A percentile compares a stretch with the other conserved stretches of the same genome.
These are phyloP conservation scores for Eutrema japonicum DNA, from an alignment of 345 rosid species.

Conservation along the genomic window DNA sequence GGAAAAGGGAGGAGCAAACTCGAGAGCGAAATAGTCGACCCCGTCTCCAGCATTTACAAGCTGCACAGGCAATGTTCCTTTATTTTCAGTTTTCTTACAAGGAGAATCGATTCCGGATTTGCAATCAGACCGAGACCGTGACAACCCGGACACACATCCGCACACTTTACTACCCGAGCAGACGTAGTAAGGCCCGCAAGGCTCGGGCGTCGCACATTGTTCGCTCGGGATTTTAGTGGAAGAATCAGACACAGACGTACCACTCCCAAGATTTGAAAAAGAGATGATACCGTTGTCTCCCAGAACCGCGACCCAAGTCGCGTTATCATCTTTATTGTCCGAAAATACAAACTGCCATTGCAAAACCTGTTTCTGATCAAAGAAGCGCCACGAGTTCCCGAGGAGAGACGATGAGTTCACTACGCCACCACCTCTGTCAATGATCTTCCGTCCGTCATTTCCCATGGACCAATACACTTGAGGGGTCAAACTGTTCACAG, in stretches of 20 bases:
- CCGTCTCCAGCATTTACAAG: slow-evolving; percentile 62
- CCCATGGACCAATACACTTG: slow-evolving; percentile 87
- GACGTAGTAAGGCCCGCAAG: slow-evolving; percentile 61
- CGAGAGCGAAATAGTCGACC: slow-evolving; percentile 70
- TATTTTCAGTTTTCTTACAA: slow-evolving; percentile 46
- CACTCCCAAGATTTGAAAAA: slow-evolving; percentile 55
- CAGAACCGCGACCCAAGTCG: slow-evolving; percentile 77
- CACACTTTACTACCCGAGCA: slow-evolving; percentile 64
- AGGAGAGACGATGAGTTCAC: slow-evolving; percentile 54
- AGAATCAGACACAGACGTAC: slow-evolving; percentile 42
- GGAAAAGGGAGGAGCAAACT: slow-evolving; percentile 57
- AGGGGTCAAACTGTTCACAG: slow-evolving; percentile 59
- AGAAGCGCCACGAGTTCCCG: slow-evolving; percentile 82
- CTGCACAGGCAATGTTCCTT: slow-evolving; percentile 42
- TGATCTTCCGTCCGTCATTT: slow-evolving; percentile 49
- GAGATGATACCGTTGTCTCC: slow-evolving; percentile 67
- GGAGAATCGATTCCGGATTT: slow-evolving; percentile 58
- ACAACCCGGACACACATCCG: slow-evolving; percentile 63
- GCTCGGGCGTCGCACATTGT: slow-evolving; percentile 68
- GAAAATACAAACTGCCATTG: slow-evolving; percentile 62
- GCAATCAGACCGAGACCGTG: slow-evolving; percentile 47
- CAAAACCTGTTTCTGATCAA: slow-evolving; percentile 54
- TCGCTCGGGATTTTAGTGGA: slow-evolving; percentile 64
- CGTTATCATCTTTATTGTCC: slow-evolving; percentile 46
- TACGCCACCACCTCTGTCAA: slow-evolving; percentile 50